Evolutionary conservation across 306 rosid genomes (phyloP), one percentile per base, ranked within the genome.

Genomic region (Castanopsis chinensis): DNA sequence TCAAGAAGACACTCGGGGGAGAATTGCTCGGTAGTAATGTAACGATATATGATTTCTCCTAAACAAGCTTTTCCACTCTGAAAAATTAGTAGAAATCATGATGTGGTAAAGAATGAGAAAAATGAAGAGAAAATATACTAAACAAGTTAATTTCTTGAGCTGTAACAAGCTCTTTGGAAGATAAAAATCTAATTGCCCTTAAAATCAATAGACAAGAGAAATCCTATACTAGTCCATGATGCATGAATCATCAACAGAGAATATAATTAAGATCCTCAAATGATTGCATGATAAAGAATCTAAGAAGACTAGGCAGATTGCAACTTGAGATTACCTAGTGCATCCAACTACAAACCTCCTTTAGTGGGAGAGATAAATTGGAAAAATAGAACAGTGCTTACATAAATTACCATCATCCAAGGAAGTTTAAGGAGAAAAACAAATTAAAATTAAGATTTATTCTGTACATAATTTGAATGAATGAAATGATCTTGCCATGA

Each of bases 1-100:
- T 89, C 90, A 45, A 89, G 77, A 76, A 86, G 79, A 63, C 80
- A 78, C 35, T 89, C 87, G 0, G 83, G 87, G 73, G 88, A 79
- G 81, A 86, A 84, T 78, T 21, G 79, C 68, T 89, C 81, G 2
- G 88, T 87, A 23, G 80, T 76, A 43, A 84, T 61, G 19, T 53
- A 73, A 52, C 68, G 79, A 76, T 82, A 79, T 18, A 78, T 54
- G 79, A 72, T 56, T 71, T 86, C 84, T 4, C 88, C 87, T 33
- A 82, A 74, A 61, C 78, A 80, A 59, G 82, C 79, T 72, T 82
- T 86, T 21, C 80, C 90, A 61, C 87, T 82, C 92, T 86, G 82
- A 57, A 75, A 49, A 41, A 41, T 35, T 32, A 6, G 55, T 55
- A 71, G 32, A 65, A 21, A 65, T 11, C 57, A 21, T 32, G 30